phyloP scores from a whole-genome alignment of 1,284 basidiomycete species.

The Singerocomus rubriflavus region DNA sequence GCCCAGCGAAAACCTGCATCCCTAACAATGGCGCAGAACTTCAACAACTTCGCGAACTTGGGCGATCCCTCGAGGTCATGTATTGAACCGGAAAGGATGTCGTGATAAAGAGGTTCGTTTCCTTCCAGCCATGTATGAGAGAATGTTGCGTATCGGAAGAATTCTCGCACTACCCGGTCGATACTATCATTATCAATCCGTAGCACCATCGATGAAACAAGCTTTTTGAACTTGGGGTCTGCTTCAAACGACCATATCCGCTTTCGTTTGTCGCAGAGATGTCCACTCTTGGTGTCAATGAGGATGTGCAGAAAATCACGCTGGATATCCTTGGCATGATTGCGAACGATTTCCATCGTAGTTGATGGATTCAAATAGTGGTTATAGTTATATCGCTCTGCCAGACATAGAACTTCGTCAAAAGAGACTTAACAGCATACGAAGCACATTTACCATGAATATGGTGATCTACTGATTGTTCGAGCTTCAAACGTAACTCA shows the following conservation, averaged over 20 bases:
- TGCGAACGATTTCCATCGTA: constrained; percentile 4
- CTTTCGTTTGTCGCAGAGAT: constrained; percentile 15
- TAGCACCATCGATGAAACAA: constrained; percentile 15
- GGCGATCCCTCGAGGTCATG: constrained; percentile 9
- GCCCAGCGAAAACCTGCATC: constrained; percentile 24
- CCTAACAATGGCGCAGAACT: constrained; percentile 17
- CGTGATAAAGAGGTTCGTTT: constrained; percentile 17
- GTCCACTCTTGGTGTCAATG: constrained; percentile 15
- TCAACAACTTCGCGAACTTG: constrained; percentile 14
- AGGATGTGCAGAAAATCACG: constrained; percentile 12
- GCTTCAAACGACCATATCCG: constrained; percentile 10
- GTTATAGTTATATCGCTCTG: background rate
- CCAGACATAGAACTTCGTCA: background rate
- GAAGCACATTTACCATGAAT: constrained; percentile 9
- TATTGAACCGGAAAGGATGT: constrained; percentile 11
- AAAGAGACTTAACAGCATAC: background rate
- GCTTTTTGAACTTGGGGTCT: constrained; percentile 16
- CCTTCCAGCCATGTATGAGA: constrained; percentile 23
- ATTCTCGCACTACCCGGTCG: constrained; percentile 8
- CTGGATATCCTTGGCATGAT: constrained; percentile 4
- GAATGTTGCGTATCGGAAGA: constrained; percentile 23
- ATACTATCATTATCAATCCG: constrained; percentile 5
- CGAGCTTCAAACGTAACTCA: constrained; percentile 6
- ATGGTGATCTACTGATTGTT: constrained; percentile 3
- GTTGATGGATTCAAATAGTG: constrained; percentile 13